Percentiles rank a stretch among this genome's conserved stretches.
Evolutionary conservation across 192 early-diverging fungal species (phyloP).

Genomic region (Backusella mclennaniae): DNA sequence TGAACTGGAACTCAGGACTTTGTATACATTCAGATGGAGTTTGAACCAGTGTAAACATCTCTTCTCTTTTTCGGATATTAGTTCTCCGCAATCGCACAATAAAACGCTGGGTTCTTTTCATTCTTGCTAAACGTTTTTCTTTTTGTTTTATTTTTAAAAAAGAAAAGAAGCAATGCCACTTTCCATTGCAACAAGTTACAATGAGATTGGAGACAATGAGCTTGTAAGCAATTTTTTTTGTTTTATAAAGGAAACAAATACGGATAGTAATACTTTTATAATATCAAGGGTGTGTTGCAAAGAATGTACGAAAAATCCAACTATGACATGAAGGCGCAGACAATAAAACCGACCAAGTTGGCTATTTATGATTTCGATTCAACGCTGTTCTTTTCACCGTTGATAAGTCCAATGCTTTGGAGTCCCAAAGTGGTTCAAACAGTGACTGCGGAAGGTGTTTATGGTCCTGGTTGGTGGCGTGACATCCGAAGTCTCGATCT

Average conservation of each 20-base stretch:
- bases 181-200: background rate
- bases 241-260: background rate
- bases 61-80: background rate
- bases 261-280: background rate
- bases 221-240: background rate
- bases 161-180: background rate
- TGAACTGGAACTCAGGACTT: constrained; percentile 24
- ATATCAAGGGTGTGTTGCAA: constrained; percentile 8
- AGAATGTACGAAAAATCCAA: constrained; percentile 6
- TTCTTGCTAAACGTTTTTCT: background rate
- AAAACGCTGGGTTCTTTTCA: background rate
- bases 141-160: background rate
- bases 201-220: background rate
- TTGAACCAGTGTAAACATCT: background rate
- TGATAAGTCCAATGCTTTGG: constrained; percentile 19
- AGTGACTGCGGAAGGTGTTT: constrained; percentile 13
- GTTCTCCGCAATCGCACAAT: background rate
- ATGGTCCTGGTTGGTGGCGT: constrained; percentile 36
- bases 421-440: background rate
- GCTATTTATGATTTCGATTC: constrained; percentile 37
- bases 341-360: constrained; percentile 10
- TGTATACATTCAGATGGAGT: background rate
- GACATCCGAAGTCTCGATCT: constrained; percentile 29
- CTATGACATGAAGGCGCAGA: background rate
- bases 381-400: constrained; percentile 33